phyloP scores from a whole-genome alignment of 108 stramenopile species.

The Tribonema minus region DNA sequence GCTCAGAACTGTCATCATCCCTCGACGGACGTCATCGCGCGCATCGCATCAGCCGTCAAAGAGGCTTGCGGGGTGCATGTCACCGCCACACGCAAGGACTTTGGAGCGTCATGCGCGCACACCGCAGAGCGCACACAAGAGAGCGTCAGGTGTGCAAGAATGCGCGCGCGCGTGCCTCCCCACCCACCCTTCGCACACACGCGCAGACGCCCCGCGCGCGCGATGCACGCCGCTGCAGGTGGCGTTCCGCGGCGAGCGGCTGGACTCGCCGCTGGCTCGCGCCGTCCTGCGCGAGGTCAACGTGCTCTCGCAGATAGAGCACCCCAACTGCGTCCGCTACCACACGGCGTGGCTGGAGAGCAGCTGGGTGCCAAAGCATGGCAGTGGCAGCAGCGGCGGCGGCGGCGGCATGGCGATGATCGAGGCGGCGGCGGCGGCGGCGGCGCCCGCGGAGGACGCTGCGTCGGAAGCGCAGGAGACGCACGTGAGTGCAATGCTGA shows the following conservation, averaged over 20 bases:
- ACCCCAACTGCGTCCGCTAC: slow-evolving; percentile 83
- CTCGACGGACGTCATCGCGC: no score
- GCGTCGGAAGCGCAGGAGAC: no score
- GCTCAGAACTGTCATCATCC: no score
- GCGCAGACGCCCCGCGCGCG: slow-evolving; percentile 61
- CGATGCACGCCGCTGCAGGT: slow-evolving; percentile 29
- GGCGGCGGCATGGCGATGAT: background rate
- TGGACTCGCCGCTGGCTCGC: slow-evolving; percentile 65
- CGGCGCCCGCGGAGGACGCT: background rate
- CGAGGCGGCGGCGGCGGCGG: background rate
- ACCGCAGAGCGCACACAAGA: no score
- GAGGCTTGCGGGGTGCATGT: no score
- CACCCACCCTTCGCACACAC: no score
- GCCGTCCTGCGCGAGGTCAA: slow-evolving; percentile 79
- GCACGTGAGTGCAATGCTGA: no score
- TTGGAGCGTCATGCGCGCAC: no score
- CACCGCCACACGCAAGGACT: no score
- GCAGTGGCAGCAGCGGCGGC: background rate
- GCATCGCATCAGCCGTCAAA: no score
- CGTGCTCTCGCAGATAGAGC: slow-evolving; percentile 75
- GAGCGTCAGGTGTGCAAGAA: no score
- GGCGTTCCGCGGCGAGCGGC: slow-evolving; percentile 69
- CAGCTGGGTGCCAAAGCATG: slow-evolving; percentile 43
- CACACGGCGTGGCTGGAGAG: slow-evolving; percentile 88
- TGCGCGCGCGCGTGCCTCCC: no score